Percentiles rank a stretch among this genome's conserved stretches.
phyloP scores from a whole-genome alignment of 129 eudicot species.

The Centella asiatica region DNA sequence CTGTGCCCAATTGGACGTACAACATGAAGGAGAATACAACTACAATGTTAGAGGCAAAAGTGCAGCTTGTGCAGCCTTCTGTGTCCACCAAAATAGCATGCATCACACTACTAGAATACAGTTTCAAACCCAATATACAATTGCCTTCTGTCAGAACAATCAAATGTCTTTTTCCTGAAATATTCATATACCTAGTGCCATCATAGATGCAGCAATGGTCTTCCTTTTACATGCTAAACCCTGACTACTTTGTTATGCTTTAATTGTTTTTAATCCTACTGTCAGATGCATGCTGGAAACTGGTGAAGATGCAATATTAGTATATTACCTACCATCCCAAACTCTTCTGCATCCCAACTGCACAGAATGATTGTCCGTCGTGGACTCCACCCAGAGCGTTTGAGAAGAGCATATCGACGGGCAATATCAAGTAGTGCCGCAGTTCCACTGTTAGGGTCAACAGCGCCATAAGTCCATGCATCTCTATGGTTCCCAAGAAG shows the following conservation, averaged over 20 bases:
- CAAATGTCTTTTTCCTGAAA: too few species aligned
- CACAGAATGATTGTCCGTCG: conserved; percentile 68
- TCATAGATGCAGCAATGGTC: too few species aligned
- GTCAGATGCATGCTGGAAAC: not conserved
- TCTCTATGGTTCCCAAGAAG: conserved; percentile 94
- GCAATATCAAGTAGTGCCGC: conserved; percentile 88
- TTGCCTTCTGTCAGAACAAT: too few species aligned
- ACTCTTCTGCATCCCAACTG: conserved; percentile 99
- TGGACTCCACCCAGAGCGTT: conserved; percentile 79
- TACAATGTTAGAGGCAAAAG: too few species aligned
- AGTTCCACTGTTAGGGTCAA: conserved; percentile 96
- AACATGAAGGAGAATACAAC: too few species aligned
- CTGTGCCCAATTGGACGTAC: too few species aligned
- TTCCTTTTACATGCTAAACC: too few species aligned
- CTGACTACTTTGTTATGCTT: not conserved
- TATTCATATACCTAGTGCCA: too few species aligned
- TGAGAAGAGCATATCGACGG: conserved; percentile 61
- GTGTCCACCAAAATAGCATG: too few species aligned
- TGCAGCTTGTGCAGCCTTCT: too few species aligned
- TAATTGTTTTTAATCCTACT: not conserved
- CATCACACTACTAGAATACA: too few species aligned
- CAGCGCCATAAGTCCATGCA: conserved; percentile 99
- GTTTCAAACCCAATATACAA: too few species aligned
- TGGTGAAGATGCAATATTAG: conserved; percentile 16
- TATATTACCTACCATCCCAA: conserved; percentile 94